Evolutionary conservation across 176 grass and related monocot species (phyloP).

Genomic region (Otatea glauca): DNA sequence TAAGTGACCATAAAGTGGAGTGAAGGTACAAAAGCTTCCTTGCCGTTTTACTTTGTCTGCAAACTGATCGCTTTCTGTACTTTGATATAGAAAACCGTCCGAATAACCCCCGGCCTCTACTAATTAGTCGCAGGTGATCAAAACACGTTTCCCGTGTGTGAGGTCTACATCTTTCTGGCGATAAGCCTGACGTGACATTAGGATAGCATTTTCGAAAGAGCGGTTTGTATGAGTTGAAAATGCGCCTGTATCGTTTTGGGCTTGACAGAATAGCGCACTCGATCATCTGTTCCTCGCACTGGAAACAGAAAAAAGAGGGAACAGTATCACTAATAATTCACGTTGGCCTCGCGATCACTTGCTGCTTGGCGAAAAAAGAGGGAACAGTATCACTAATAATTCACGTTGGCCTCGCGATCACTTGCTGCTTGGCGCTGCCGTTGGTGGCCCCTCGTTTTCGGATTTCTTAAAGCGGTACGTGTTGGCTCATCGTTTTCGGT

Average conservation of each 20-base stretch:
- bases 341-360: background rate
- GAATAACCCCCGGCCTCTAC: background rate
- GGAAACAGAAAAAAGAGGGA: background rate
- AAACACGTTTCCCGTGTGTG: background rate
- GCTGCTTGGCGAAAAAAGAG: background rate
- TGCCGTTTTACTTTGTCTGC: no score
- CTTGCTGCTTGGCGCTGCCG: background rate
- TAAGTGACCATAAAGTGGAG: no score
- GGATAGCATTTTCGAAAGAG: background rate
- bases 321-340: no score
- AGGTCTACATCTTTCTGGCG: background rate
- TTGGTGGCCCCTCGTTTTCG: constrained; percentile 7
- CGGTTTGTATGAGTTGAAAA: background rate
- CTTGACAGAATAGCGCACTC: background rate
- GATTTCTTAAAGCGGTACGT: background rate
- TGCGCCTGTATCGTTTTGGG: background rate
- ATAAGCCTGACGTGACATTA: background rate
- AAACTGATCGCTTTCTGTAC: no score
- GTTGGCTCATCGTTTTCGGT: background rate
- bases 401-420: background rate
- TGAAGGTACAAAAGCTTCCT: no score
- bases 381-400: no score
- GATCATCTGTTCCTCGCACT: background rate
- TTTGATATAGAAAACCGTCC: no score
- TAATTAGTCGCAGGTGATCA: background rate